Conservation (phyloP, 2,329 filamentous ascomycete species). For the Paracorniculantispora psalliotae region DNA sequence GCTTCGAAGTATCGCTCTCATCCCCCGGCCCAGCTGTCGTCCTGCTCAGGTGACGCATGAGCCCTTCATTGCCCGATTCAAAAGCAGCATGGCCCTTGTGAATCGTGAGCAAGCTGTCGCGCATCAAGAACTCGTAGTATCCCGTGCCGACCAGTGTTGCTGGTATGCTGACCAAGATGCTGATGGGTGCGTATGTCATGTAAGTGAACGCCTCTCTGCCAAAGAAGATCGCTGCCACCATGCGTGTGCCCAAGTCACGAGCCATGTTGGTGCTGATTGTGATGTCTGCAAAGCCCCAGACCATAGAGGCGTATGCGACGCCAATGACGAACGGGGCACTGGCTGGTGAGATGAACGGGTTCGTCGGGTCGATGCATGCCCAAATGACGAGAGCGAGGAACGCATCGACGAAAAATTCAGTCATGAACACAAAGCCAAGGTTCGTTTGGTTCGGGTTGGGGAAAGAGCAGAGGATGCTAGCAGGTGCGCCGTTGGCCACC, state of each 20-base stretch:
- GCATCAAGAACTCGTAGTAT: constrained; percentile 50
- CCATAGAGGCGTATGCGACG: constrained; percentile 46
- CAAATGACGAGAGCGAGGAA: constrained; percentile 56
- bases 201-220: constrained; percentile 23
- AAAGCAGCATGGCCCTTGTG: constrained; percentile 39
- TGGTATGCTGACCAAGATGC: constrained; percentile 51
- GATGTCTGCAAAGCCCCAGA: constrained; percentile 53
- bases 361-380: constrained; percentile 52
- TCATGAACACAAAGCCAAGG: constrained; percentile 51
- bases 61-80: constrained; percentile 17
- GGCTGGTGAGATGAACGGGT: constrained; percentile 48
- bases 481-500: constrained; percentile 41
- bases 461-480: constrained; percentile 51
- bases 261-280: constrained; percentile 54
- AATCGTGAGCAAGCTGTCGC: constrained; percentile 49
- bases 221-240: constrained; percentile 53
- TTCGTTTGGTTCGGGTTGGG: constrained; percentile 46
- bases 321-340: constrained; percentile 51
- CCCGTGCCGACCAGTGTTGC: constrained; percentile 50
- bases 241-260: constrained; percentile 53
- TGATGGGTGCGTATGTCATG: constrained; percentile 44
- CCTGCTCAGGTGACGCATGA: constrained; percentile 18
- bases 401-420: constrained; percentile 54
- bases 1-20: neutral
- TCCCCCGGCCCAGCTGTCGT: neutral